Conservation (phyloP, 139 green algal genomes). For the Chlorella sp. region DNA sequence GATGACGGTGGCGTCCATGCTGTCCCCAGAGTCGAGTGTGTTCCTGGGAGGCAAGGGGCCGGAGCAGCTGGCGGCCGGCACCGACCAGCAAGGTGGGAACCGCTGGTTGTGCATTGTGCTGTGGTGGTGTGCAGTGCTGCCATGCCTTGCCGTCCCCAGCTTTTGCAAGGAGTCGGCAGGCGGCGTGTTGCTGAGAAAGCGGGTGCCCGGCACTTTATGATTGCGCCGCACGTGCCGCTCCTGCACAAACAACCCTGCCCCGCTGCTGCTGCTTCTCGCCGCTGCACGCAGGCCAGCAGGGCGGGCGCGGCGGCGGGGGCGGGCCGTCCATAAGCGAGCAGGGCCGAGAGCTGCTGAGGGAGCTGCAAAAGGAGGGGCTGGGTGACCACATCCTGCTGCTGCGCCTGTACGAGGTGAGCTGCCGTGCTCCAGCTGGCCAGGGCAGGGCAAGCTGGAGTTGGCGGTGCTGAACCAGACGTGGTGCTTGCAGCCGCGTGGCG, state of each 20-base stretch:
- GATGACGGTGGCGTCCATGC: constrained; percentile 77
- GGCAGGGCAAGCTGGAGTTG: too few relatives aligned
- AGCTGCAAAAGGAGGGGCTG: constrained; percentile 67
- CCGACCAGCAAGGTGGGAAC: neutral
- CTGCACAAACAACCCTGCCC: too few relatives aligned
- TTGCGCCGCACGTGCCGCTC: too few relatives aligned
- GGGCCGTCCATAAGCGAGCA: constrained; percentile 1
- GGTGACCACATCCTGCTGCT: constrained; percentile 93
- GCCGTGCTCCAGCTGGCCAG: too few relatives aligned
- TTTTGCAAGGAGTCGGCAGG: too few relatives aligned
- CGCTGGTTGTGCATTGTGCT: too few relatives aligned
- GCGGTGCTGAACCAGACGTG: too few relatives aligned
- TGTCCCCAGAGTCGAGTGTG: constrained; percentile 81
- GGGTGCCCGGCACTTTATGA: too few relatives aligned
- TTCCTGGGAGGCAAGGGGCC: constrained; percentile 71
- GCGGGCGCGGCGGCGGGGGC: constrained; percentile 7
- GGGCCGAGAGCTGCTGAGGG: constrained; percentile 42
- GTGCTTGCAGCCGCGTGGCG: too few relatives aligned
- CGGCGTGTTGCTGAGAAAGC: too few relatives aligned
- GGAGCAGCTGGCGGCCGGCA: constrained; percentile 39
- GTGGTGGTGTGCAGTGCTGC: too few relatives aligned
- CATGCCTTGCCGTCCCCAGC: too few relatives aligned
- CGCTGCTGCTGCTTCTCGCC: neutral
- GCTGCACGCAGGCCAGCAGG: constrained; percentile 17
- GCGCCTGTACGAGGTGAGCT: constrained; percentile 63